Percentiles rank a stretch among this genome's conserved stretches.
Evolutionary conservation across 2,329 filamentous ascomycete species (phyloP).

Genomic region (Chrysoporthe puriensis): DNA sequence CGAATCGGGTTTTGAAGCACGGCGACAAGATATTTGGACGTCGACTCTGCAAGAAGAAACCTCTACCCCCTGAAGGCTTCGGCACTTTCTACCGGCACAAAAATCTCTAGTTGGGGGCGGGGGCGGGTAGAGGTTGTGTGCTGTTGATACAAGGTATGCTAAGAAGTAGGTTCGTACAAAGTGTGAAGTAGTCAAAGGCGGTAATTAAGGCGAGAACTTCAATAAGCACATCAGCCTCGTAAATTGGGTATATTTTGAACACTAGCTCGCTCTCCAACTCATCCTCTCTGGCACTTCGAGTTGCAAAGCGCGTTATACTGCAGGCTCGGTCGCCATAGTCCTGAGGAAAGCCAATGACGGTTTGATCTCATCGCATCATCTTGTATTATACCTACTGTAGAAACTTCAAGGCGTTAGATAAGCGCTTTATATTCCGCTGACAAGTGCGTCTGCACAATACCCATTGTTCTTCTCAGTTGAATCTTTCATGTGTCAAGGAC

Average conservation of each 20-base stretch:
- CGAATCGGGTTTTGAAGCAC: not conserved
- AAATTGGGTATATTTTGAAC: not conserved
- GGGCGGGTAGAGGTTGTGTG: too few species aligned
- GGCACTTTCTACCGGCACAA: not conserved
- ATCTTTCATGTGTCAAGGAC: too few species aligned
- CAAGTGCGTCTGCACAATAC: too few species aligned
- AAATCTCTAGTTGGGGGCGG: not conserved
- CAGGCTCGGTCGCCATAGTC: not conserved
- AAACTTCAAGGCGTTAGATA: too few species aligned
- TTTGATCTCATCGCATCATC: not conserved
- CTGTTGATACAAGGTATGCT: too few species aligned
- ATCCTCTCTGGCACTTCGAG: not conserved
- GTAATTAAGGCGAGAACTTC: not conserved
- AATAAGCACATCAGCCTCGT: not conserved
- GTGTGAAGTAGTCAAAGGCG: not conserved
- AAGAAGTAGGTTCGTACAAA: not conserved
- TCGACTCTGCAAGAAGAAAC: not conserved
- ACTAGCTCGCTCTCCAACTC: not conserved
- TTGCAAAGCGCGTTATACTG: not conserved
- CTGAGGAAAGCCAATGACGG: not conserved
- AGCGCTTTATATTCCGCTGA: too few species aligned
- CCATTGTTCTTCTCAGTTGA: too few species aligned
- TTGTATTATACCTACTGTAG: too few species aligned
- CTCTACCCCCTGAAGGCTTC: not conserved
- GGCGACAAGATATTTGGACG: not conserved